Evolutionary conservation across 208 protist genomes (phyloP), one percentile per base, ranked within the genome.

Genomic region (Acanthamoeba triangularis): DNA sequence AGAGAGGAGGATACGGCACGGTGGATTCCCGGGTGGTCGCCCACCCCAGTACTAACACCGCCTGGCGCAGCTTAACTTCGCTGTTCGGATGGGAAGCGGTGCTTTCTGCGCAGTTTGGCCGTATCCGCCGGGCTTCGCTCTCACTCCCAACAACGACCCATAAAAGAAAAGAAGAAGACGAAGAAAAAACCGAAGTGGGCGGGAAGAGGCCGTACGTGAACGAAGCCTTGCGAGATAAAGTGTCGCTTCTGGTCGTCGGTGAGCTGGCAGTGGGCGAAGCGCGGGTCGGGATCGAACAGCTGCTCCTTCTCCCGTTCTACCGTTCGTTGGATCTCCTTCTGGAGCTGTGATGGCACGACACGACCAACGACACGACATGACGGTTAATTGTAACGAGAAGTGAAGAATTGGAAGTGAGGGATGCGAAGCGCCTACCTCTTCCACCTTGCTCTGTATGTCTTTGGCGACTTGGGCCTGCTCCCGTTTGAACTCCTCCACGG

Each of bases 221-320:
- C 25, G 25, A 59, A 87, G 47, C 78, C 78, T 4, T 87, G 14
- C 13, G 78, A 59, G 47, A 87, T 87, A 28, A 87, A 87, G 18
- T 41, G 35, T 3, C 78, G 18, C 47, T 87, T 87, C 78, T 87
- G 78, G 23, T 87, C 78, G 13, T 87, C 78, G 23, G 78, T 87
- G 16, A 87, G 44, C 7, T 28, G 6, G 44, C 78, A 87, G 44
- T 87, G 78, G 47, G 78, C 78, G n/a, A 87, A 87, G 78, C 78
- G 78, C 16, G 78, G 78, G 44, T 87, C 78, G 20, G 78, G 78
- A 4, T 87, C 78, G 49, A 87, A 87, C 47, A 87, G 44, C 47
- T 87, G 78, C 49, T 87, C 78, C 49, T 59, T 87, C 47, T 87
- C 47, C 2, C 78, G 78, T 28, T 87, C 78, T 25, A 87, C 56